Evolutionary conservation across 1,284 basidiomycete species (phyloP).

Genomic region (Sutorius eximius): DNA sequence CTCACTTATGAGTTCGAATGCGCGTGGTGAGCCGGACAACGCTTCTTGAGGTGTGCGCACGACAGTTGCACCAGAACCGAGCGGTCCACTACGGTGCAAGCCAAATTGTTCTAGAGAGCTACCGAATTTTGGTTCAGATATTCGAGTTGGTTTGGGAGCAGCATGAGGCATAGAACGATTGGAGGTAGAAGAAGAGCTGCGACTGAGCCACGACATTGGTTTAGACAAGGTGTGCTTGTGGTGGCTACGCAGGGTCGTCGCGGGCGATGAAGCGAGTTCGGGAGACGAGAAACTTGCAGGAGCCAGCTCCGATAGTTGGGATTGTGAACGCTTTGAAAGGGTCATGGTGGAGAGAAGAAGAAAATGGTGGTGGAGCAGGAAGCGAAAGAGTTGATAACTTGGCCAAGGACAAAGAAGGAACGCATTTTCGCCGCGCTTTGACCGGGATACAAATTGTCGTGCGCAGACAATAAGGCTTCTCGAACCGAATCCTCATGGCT

Average conservation of each 20-base stretch:
- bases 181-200: constrained; percentile 28
- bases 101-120: constrained; percentile 48
- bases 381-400: constrained; percentile 8
- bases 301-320: constrained; percentile 48
- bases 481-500: background rate
- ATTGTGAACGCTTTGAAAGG: constrained; percentile 25
- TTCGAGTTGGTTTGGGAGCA: constrained; percentile 48
- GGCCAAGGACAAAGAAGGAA: constrained; percentile 12
- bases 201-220: constrained; percentile 33
- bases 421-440: constrained; percentile 9
- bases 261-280: constrained; percentile 28
- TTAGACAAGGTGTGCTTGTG: constrained; percentile 34
- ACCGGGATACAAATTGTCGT: background rate
- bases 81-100: constrained; percentile 44
- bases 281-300: constrained; percentile 37
- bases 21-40: constrained; percentile 34
- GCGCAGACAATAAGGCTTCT: constrained; percentile 21
- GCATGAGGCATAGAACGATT: constrained; percentile 24
- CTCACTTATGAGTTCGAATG: constrained; percentile 5
- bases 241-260: constrained; percentile 28
- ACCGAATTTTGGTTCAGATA: constrained; percentile 61
- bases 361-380: background rate
- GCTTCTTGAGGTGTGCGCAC: constrained; percentile 78
- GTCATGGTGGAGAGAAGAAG: constrained; percentile 24
- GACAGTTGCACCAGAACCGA: constrained; percentile 66